Evolutionary conservation across 306 rosid species (phyloP), one percentile per base, ranked within the genome.

Genomic region (Castanea sativa): DNA sequence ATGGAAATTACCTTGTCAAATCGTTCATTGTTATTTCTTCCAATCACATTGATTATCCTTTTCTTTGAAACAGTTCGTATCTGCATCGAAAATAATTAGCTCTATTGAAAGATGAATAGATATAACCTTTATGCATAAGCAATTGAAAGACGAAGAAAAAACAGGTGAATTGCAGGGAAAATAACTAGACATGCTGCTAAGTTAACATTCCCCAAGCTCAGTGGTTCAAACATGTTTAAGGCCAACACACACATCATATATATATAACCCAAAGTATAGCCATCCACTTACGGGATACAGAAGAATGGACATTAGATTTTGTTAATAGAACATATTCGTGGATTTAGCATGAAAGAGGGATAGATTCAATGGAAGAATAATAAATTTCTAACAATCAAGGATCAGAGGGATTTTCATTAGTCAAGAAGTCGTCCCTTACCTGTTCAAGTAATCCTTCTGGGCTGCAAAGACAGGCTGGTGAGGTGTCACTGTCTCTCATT

Each of bases 381-480:
- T 35, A 65, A 32, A 65, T 33, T 65, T 35, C 45, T 32, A 11
- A 65, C 71, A 65, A 65, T 15, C 25, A 33, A 32, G 7, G 71
- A 65, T 30, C 45, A 29, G 14, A 65, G 6, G 41, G 1, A 32
- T 16, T 49, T 49, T 12, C 3, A 49, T 49, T 12, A 49, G 53
- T 49, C 53, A 49, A 49, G 53, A 65, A 29, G 45, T 8, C 45
- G 20, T 13, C 56, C 21, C 21, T 29, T 60, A 84, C 87, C 84
- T 80, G 87, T 68, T 80, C 71, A 61, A 61, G 77, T 32, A 84
- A 84, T 51, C 87, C 77, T 65, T 84, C 80, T 13, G 87, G 87
- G 74, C 87, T 84, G 45, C 85, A 80, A 35, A 73, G 73, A 77
- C 14, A 77, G 74, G 76, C 53, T 68, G 72, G 8, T 0, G 78